Base-by-base conservation (phyloP, 106 monocot genomes). In the Dactylorhiza incarnata region DNA sequence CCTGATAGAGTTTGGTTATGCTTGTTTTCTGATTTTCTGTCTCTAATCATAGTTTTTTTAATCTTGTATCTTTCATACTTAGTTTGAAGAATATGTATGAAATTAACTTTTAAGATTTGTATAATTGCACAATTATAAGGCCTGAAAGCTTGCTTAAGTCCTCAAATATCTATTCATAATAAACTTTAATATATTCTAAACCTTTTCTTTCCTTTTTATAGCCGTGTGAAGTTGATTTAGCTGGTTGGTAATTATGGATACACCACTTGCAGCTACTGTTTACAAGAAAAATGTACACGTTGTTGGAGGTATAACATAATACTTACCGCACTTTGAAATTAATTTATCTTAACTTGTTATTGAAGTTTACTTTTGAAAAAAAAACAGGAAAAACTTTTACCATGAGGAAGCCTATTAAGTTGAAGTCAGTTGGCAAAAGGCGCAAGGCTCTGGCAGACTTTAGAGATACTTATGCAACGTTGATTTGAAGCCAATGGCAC, bases 271-370 rank as follows among this genome's bases (percentile, higher is more conserved):
- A 17, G 45, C 69, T 9, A 3, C 45, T 15, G 45, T 45, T 45
- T 44, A 69, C 16, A 69, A 69, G 45, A 45, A 69, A n/a, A 69
- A 69, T 69, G 69, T 69, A n/a, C 69, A 45, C 69, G 45, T 69
- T 69, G 69, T 15, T 69, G 69, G 69, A 69, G 69, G 69, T 69
- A 45, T 65, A 26, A 29, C 65, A 65, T 29, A 29, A 29, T 65
- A 65, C 6, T 9, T 29, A 8, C 63, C 2, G 9, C 26, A 11
- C 26, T 25, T 12, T 26, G 26, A 6, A 5, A 65, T 4, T 10
- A 10, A 25, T 1, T 53, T 53, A 11, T 11, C 51, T 52, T 14
- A 52, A 14, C 51, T 11, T 52, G 8, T 65, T 65, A 9, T 65
- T 7, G 26, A 26, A 65, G 65, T 65, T 65, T 12, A 16, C 4